These are phyloP conservation scores for Rubia occidens DNA, from an alignment of 305 asterid genomes.

Conservation along the genomic window DNA sequence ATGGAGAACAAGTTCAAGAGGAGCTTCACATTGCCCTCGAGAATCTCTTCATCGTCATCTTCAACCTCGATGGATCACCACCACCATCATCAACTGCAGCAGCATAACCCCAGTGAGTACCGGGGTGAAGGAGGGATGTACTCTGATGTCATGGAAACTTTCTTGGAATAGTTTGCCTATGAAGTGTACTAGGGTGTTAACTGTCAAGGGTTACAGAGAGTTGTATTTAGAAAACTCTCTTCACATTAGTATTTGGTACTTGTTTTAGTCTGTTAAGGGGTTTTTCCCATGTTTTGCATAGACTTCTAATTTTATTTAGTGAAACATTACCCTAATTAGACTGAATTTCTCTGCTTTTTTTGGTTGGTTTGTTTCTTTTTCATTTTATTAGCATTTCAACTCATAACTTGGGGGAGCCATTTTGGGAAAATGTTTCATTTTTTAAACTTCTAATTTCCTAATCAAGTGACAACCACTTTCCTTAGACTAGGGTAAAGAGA, in stretches of 20 bases:
- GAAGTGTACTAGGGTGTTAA: constrained; percentile 17
- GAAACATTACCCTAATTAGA: neutral
- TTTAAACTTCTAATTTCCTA: too few species aligned
- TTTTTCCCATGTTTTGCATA: constrained; percentile 10
- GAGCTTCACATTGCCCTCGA: constrained; percentile 71
- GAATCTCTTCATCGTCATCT: constrained; percentile 67
- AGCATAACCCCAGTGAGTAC: constrained; percentile 53
- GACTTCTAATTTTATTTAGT: constrained; percentile 3
- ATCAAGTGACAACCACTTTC: constrained; percentile 10
- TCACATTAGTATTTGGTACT: constrained; percentile 12
- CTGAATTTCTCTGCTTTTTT: neutral
- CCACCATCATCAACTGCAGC: neutral
- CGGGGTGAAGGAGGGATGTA: constrained; percentile 67
- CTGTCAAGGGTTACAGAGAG: constrained; percentile 12
- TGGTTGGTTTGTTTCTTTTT: neutral
- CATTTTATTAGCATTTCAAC: neutral
- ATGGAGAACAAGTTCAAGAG: constrained; percentile 73
- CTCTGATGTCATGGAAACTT: constrained; percentile 76
- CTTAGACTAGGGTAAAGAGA: neutral
- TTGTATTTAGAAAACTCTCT: constrained; percentile 29
- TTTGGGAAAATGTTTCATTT: too few species aligned
- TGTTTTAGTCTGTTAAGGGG: constrained; percentile 16
- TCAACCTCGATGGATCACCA: constrained; percentile 64
- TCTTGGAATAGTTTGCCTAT: constrained; percentile 30
- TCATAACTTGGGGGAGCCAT: too few species aligned